Conservation (phyloP, 768 basidiomycete species). For the Xerocomellus chrysenteron region DNA sequence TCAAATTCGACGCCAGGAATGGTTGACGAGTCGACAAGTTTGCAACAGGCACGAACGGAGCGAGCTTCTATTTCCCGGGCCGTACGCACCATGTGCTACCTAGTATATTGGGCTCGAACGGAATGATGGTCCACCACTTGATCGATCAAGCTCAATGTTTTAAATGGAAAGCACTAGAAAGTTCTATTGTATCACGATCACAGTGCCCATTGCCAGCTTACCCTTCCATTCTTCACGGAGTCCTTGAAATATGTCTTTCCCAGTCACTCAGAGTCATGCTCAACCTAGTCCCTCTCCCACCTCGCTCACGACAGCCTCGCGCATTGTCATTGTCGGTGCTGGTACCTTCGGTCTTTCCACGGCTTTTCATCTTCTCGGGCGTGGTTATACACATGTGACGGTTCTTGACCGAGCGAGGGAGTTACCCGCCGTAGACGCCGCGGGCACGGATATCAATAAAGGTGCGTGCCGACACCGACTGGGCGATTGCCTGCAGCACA, state of each 20-base stretch:
- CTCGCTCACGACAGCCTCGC: constrained; percentile 12
- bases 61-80: background rate
- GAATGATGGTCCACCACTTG: background rate
- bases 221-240: background rate
- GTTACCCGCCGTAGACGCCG: constrained; percentile 82
- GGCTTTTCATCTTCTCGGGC: constrained; percentile 70
- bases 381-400: constrained; percentile 69
- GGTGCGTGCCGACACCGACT: constrained; percentile 7
- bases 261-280: background rate
- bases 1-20: background rate
- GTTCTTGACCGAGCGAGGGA: constrained; percentile 68
- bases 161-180: no score
- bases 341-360: constrained; percentile 89
- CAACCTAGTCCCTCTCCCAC: background rate
- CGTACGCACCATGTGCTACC: background rate
- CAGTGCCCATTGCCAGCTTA: background rate
- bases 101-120: background rate
- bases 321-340: constrained; percentile 66
- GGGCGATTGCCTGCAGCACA: no score
- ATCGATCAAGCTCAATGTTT: background rate
- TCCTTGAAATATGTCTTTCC: constrained; percentile 3
- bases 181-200: no score
- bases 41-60: background rate
- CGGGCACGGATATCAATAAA: constrained; percentile 56
- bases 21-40: background rate